Evolutionary conservation across 345 rosid species (phyloP).

Genomic region (Gossypium stocksii): DNA sequence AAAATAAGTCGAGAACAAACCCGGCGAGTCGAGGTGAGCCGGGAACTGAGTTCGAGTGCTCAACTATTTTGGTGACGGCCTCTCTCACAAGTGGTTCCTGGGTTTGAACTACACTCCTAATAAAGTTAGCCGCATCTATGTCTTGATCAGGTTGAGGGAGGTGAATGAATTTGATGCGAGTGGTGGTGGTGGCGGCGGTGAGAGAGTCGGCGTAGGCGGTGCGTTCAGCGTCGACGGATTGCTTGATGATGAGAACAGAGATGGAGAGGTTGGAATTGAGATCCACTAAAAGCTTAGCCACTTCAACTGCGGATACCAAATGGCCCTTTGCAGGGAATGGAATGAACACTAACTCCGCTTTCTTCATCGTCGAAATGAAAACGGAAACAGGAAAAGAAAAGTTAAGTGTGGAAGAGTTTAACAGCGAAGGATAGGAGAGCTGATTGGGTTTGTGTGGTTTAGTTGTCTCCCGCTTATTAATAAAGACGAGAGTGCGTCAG

Average conservation of each 20-base stretch:
- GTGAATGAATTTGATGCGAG: not conserved
- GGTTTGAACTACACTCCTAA: not conserved
- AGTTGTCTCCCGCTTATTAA: too few species aligned
- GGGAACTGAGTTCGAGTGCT: not conserved
- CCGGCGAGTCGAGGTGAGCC: slow-evolving; percentile 6
- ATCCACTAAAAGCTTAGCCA: slow-evolving; percentile 35
- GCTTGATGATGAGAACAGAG: slow-evolving; percentile 35
- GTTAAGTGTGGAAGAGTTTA: not conserved
- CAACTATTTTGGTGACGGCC: not conserved
- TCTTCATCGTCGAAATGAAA: not conserved
- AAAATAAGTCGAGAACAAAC: slow-evolving; percentile 6
- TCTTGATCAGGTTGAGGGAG: not conserved
- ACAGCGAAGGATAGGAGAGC: too few species aligned
- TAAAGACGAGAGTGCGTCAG: not conserved
- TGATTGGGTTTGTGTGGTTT: too few species aligned
- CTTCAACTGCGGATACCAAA: slow-evolving; percentile 31
- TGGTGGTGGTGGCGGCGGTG: not conserved
- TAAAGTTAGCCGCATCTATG: not conserved
- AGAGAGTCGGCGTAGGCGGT: not conserved
- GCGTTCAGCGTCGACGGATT: not conserved
- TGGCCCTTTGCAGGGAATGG: slow-evolving; percentile 45
- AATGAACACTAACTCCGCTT: slow-evolving; percentile 45
- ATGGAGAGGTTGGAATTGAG: slow-evolving; percentile 29
- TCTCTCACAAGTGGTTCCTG: not conserved
- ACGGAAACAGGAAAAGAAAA: not conserved